Evolutionary conservation across 1,139 yeast genomes (phyloP).

Genomic region (Suhomyces taliae): DNA sequence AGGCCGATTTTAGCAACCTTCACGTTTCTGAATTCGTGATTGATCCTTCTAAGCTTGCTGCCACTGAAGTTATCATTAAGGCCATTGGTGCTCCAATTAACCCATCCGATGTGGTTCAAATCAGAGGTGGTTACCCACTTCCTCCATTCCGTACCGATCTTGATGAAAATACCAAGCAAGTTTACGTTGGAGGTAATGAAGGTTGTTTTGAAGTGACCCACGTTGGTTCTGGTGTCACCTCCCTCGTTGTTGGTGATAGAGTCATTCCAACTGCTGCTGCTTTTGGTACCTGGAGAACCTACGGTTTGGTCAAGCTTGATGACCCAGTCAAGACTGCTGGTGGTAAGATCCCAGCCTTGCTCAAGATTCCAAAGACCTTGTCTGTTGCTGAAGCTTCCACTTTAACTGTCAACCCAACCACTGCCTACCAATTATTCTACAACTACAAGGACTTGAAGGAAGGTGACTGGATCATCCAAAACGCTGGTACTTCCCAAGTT

Average conservation of each 20-base stretch:
- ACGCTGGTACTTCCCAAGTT: constrained; percentile 39
- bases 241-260: constrained; percentile 29
- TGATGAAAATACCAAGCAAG: constrained; percentile 24
- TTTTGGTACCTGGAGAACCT: constrained; percentile 40
- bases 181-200: constrained; percentile 44
- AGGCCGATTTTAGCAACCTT: constrained; percentile 18
- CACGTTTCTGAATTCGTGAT: constrained; percentile 10
- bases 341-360: constrained; percentile 18
- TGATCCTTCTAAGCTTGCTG: constrained; percentile 13
- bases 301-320: constrained; percentile 21
- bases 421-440: constrained; percentile 34
- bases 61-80: constrained; percentile 17
- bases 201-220: constrained; percentile 30
- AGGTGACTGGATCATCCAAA: constrained; percentile 36
- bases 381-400: constrained; percentile 34
- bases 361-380: constrained; percentile 20
- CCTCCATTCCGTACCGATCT: constrained; percentile 34
- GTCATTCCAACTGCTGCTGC: constrained; percentile 31
- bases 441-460: constrained; percentile 32
- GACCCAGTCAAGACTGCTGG: constrained; percentile 14
- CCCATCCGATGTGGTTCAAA: constrained; percentile 45
- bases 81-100: constrained; percentile 26
- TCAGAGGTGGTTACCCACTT: constrained; percentile 44
- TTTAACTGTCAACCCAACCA: constrained; percentile 33
- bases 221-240: constrained; percentile 22